phyloP scores from a whole-genome alignment of 768 basidiomycete genomes.

The Mycena belliarum region DNA sequence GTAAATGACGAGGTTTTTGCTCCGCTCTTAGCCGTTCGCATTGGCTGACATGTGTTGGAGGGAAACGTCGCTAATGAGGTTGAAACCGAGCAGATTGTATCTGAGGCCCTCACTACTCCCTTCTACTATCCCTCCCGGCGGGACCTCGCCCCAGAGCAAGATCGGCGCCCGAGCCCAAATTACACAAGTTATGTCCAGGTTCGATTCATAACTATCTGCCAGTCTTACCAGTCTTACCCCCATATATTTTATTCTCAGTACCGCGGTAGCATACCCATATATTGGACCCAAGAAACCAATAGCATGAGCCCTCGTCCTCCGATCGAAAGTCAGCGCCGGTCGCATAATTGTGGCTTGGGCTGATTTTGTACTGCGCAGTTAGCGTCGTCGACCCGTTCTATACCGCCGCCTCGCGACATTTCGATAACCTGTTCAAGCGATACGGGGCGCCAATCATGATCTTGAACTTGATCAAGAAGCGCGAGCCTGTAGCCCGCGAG shows the following conservation, averaged over 20 bases:
- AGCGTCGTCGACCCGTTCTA: slow-evolving; percentile 95
- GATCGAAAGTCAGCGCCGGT: slow-evolving; percentile 75
- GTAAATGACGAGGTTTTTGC: slow-evolving; percentile 77
- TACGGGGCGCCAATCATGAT: slow-evolving; percentile 91
- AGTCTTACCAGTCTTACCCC: too few species aligned
- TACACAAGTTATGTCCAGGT: slow-evolving; percentile 97
- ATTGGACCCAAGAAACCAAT: slow-evolving; percentile 94
- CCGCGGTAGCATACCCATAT: slow-evolving; percentile 92
- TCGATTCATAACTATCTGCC: not conserved
- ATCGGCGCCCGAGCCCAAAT: slow-evolving; percentile 71
- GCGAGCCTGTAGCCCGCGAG: slow-evolving; percentile 79
- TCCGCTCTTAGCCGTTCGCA: slow-evolving; percentile 29
- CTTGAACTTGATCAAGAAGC: slow-evolving; percentile 91
- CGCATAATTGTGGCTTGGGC: not conserved
- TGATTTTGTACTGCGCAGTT: slow-evolving; percentile 46
- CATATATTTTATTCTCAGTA: slow-evolving; percentile 50
- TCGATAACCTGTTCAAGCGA: slow-evolving; percentile 84
- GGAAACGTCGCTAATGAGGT: slow-evolving; percentile 99
- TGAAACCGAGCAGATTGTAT: slow-evolving; percentile 97
- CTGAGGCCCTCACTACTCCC: slow-evolving; percentile 84
- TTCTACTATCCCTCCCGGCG: slow-evolving; percentile 72
- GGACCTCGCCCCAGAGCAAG: slow-evolving; percentile 31
- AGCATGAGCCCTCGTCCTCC: slow-evolving; percentile 92
- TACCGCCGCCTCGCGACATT: slow-evolving; percentile 89
- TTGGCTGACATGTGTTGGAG: slow-evolving; percentile 38